These are phyloP conservation scores for Alternaria sp. DNA, from an alignment of 2,329 filamentous ascomycete species.

Conservation along the genomic window DNA sequence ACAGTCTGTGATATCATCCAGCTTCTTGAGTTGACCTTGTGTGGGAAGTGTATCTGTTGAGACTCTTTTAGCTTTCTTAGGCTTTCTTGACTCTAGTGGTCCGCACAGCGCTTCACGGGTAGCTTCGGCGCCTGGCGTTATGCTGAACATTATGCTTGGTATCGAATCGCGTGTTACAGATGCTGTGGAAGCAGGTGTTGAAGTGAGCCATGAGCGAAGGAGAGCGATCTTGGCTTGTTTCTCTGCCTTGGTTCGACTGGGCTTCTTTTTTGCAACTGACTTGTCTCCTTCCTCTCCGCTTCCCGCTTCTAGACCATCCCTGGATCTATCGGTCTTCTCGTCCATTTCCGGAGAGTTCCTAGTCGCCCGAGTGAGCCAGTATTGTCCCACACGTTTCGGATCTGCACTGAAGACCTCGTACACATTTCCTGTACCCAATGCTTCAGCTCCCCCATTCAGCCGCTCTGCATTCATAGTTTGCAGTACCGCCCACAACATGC, in stretches of 20 bases:
- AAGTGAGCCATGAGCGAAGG: constrained; percentile 52
- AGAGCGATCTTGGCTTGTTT: constrained; percentile 72
- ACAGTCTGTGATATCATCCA: constrained; percentile 84
- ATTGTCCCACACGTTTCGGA: constrained; percentile 49
- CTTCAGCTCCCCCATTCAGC: background rate
- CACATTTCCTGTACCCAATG: constrained; percentile 2
- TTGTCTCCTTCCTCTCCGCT: constrained; percentile 25
- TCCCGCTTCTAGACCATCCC: background rate
- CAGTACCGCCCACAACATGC: constrained; percentile 76
- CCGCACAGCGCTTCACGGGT: constrained; percentile 20
- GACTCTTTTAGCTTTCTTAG: constrained; percentile 6
- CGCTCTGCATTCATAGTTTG: constrained; percentile 16
- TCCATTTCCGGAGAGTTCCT: constrained; percentile 9
- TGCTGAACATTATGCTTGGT: constrained; percentile 28
- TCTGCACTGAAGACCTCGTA: constrained; percentile 40
- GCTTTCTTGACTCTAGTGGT: constrained; percentile 4
- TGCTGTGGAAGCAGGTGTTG: constrained; percentile 14
- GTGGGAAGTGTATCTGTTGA: background rate
- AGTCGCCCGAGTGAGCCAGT: constrained; percentile 42
- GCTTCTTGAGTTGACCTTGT: constrained; percentile 58
- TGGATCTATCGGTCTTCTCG: background rate
- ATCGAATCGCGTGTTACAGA: constrained; percentile 8
- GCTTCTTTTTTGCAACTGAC: constrained; percentile 39
- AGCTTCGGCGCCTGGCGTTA: constrained; percentile 13
- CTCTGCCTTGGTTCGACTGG: constrained; percentile 52